Evolutionary conservation across 225 moss, liverwort and hornwort species (phyloP), one percentile per base, ranked within the genome.

Genomic region (Marchantia polymorpha): DNA sequence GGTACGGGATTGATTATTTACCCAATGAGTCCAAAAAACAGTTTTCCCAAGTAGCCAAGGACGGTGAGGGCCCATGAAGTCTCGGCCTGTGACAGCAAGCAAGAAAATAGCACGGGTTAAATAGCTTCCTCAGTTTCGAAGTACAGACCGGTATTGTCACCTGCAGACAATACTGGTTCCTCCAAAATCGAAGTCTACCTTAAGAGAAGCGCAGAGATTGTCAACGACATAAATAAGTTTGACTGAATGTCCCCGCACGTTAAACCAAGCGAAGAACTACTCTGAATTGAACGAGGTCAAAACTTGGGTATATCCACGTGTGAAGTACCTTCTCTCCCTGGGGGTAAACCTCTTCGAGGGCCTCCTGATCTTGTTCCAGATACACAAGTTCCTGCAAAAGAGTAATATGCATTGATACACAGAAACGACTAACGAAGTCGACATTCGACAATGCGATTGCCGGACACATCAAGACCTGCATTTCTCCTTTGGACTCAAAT

Each of bases 11-110:
- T 51, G 12, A 23, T 23, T 0, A 17, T 83, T 90, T 85, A 95
- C 99, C 99, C 99, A 69, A 99, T 46, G 22, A 99, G 76, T 74
- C 99, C 99, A 73, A 93, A 90, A 46, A 95, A 66, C 22, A 99
- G 92, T 74, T 84, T 91, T 69, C 86, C 90, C 83, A 99, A 85
- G 61, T 99, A 95, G 80, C 89, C 86, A 51, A 99, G 82, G 71
- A 99, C 93, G 65, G 99, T 95, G 26, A 99, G 77, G 69, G 95
- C 99, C 99, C 99, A 99, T 30, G 95, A 81, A 52, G 92, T 89
- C 83, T 92, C 92, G 81, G 92, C 95, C 95, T 99, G 85, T 80
- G n/a, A 25, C 73, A 54, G 73, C 14, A 25, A 9, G 9, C 53
- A 73, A 27, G 7, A 52, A 19, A 47, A 49, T n/a, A 17, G 51